Evolutionary conservation across 2,329 filamentous ascomycete species (phyloP).

Genomic region (Talaromyces sp.): DNA sequence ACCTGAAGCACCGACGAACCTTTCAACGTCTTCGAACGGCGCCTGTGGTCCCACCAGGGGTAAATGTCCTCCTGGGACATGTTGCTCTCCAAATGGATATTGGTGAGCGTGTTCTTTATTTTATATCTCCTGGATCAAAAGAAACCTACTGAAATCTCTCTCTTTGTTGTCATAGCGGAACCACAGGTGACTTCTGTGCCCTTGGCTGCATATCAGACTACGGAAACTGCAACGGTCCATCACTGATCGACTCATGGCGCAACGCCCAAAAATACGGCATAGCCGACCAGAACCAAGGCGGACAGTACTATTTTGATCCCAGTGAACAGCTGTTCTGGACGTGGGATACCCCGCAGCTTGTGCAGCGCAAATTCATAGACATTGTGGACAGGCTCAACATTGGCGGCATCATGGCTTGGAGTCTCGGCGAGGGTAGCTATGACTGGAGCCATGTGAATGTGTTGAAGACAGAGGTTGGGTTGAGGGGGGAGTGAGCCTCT

Average conservation of each 20-base stretch:
- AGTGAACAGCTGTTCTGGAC: conserved; percentile 64
- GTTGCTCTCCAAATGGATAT: no score
- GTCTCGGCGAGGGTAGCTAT: conserved; percentile 60
- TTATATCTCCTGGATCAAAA: no score
- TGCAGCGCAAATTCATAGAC: conserved; percentile 57
- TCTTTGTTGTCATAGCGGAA: conserved; percentile 22
- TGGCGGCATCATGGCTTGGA: conserved; percentile 73
- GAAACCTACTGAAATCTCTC: background rate
- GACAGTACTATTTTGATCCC: conserved; percentile 64
- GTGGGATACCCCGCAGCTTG: conserved; percentile 61
- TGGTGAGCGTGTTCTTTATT: no score
- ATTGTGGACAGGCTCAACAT: conserved; percentile 55
- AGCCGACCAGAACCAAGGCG: conserved; percentile 57
- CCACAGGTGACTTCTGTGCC: conserved; percentile 26
- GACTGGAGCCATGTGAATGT: conserved; percentile 42
- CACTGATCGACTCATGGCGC: conserved; percentile 54
- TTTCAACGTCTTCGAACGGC: no score
- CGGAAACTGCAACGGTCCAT: conserved; percentile 40
- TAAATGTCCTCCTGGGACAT: no score
- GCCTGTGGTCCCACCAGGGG: no score
- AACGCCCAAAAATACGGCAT: conserved; percentile 49
- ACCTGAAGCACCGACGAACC: no score
- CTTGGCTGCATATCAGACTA: conserved; percentile 35
- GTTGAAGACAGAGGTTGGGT: conserved; percentile 32
- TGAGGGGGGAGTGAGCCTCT: background rate